A percentile compares a stretch with the other conserved stretches of the same genome.
These are phyloP conservation scores for Niebla homalea DNA, from an alignment of 495 filamentous ascomycete genomes.

Conservation along the genomic window DNA sequence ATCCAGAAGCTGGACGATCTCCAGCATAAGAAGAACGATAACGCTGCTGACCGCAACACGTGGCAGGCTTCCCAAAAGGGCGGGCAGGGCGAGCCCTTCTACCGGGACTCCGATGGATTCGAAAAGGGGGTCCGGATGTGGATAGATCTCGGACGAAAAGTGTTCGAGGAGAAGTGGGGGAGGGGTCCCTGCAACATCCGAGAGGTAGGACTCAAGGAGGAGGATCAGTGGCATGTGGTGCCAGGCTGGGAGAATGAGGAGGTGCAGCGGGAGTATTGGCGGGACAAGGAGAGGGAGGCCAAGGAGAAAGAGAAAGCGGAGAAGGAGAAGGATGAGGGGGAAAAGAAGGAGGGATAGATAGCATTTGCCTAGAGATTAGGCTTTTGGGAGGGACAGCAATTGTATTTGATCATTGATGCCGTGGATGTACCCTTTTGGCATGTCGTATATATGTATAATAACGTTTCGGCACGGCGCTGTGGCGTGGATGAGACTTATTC, in stretches of 20 bases:
- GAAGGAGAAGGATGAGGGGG: constrained; percentile 27
- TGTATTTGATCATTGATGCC: not conserved
- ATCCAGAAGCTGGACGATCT: constrained; percentile 29
- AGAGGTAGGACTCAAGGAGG: constrained; percentile 24
- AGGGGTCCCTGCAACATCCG: constrained; percentile 37
- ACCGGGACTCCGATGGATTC: constrained; percentile 40
- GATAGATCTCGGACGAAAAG: constrained; percentile 37
- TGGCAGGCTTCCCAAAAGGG: constrained; percentile 47
- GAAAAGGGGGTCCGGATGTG: constrained; percentile 37
- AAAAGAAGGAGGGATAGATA: constrained; percentile 1
- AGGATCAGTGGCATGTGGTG: constrained; percentile 34
- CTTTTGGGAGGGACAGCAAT: not conserved
- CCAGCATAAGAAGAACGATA: constrained; percentile 22
- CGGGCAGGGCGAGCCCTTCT: constrained; percentile 47
- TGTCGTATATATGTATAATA: too few relatives aligned
- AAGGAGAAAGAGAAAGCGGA: constrained; percentile 7
- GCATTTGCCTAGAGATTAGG: not conserved
- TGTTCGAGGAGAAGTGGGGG: constrained; percentile 46
- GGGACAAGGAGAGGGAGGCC: constrained; percentile 3
- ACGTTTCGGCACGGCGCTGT: too few relatives aligned
- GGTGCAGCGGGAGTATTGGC: constrained; percentile 7
- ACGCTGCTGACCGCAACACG: constrained; percentile 34
- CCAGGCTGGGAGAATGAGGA: constrained; percentile 10
- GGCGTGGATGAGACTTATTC: too few relatives aligned
- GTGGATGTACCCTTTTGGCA: not conserved